Percentiles rank a stretch among this genome's conserved stretches.
phyloP scores from a whole-genome alignment of 2,329 filamentous ascomycete species.

The Fusarium torulosum region DNA sequence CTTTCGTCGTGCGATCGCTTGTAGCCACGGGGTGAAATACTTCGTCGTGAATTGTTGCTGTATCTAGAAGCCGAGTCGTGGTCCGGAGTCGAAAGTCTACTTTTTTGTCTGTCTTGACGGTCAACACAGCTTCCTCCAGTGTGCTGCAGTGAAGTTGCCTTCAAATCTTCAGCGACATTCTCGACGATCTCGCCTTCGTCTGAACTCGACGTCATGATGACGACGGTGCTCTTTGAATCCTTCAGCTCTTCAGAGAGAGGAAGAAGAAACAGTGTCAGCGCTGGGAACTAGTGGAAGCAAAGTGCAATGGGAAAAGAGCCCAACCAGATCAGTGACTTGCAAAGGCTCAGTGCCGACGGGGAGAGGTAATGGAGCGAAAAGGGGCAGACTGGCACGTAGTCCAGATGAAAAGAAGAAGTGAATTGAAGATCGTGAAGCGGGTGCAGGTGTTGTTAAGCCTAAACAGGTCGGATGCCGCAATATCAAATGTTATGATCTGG shows the following conservation, averaged over 20 bases:
- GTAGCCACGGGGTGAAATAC: constrained; percentile 72
- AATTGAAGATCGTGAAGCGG: constrained; percentile 6
- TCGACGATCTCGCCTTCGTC: constrained; percentile 91
- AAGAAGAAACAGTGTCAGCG: constrained; percentile 54
- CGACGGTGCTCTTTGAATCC: constrained; percentile 43
- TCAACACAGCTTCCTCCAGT: constrained; percentile 88
- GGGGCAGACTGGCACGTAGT: constrained; percentile 19
- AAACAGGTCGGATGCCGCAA: constrained; percentile 14
- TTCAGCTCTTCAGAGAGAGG: constrained; percentile 33
- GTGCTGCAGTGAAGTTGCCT: constrained; percentile 89
- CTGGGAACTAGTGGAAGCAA: constrained; percentile 47
- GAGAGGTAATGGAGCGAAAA: constrained; percentile 24
- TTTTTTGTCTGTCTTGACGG: constrained; percentile 86
- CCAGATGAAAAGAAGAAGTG: constrained; percentile 13
- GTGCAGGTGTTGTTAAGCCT: constrained; percentile 14
- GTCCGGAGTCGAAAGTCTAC: constrained; percentile 70
- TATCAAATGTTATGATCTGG: constrained; percentile 15
- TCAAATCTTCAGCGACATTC: constrained; percentile 72
- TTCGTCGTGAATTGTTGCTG: constrained; percentile 60
- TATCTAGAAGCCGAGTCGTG: constrained; percentile 60
- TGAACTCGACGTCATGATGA: constrained; percentile 69
- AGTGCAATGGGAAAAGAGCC: constrained; percentile 55
- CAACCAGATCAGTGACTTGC: constrained; percentile 59
- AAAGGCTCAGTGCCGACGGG: constrained; percentile 50
- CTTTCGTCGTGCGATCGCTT: constrained; percentile 77